Conservation (phyloP, 2,329 filamentous ascomycete genomes). For the Cyphellophora europaea region DNA sequence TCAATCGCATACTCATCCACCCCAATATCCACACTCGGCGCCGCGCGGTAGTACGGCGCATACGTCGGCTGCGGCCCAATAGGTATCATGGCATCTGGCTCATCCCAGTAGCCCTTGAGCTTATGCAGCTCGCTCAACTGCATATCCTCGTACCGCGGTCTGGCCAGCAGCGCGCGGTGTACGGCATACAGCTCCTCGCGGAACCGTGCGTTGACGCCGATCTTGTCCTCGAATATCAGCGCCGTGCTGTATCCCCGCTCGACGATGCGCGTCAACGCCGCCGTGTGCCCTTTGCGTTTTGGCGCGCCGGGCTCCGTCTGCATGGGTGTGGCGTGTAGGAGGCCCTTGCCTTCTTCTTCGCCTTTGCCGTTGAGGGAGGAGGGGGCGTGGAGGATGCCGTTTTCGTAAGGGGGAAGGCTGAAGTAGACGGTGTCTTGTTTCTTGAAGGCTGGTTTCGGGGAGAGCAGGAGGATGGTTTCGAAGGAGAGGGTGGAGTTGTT, state of each 20-base stretch:
- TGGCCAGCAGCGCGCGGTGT: background rate
- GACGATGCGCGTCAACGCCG: background rate
- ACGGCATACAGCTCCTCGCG: background rate
- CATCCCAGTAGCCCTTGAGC: slow-evolving; percentile 1
- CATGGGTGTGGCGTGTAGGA: background rate
- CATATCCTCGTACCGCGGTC: background rate
- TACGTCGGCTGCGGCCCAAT: background rate
- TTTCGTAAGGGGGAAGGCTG: background rate
- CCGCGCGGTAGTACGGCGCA: background rate
- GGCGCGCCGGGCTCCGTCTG: background rate
- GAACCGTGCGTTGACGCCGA: background rate
- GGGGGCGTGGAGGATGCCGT: background rate
- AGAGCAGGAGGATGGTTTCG: background rate
- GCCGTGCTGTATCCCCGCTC: background rate
- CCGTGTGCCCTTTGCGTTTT: background rate
- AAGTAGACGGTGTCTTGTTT: background rate
- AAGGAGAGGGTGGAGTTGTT: background rate
- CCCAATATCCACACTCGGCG: background rate
- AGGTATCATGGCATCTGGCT: background rate
- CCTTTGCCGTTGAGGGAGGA: background rate
- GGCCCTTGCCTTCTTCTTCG: too few relatives aligned
- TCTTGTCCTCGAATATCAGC: background rate
- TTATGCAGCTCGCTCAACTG: background rate
- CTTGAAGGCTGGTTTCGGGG: background rate
- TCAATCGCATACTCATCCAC: background rate